phyloP scores from a whole-genome alignment of 2,329 filamentous ascomycete genomes.

The Diaporthe ilicicola region DNA sequence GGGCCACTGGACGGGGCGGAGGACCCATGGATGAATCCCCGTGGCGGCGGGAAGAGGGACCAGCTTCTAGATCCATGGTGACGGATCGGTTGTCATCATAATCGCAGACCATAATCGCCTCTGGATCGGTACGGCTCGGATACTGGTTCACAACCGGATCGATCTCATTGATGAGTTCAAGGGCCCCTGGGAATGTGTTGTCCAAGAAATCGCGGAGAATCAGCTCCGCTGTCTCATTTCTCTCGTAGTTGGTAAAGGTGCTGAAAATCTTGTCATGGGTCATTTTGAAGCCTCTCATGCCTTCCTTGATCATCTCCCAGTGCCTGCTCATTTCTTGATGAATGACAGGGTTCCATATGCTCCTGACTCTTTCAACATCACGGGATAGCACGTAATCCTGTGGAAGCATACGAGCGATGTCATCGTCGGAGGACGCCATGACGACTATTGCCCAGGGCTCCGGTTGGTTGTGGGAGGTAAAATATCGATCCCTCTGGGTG shows the following conservation, averaged over 20 bases:
- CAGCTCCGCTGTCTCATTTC: constrained; percentile 10
- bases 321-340: neutral
- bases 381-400: neutral
- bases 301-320: constrained; percentile 8
- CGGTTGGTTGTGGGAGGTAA: no score
- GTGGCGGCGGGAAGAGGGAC: neutral
- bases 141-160: neutral
- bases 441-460: neutral
- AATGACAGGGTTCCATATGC: neutral
- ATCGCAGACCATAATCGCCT: neutral
- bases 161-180: neutral
- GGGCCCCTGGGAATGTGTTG: neutral
- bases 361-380: neutral
- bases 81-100: constrained; percentile 3
- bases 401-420: neutral
- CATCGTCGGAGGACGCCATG: neutral
- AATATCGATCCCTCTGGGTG: no score
- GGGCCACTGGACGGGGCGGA: neutral
- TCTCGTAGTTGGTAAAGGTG: neutral
- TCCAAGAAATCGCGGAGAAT: neutral
- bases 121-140: neutral
- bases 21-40: neutral
- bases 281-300: neutral
- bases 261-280: neutral
- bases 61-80: constrained; percentile 14